Evolutionary conservation across 2,329 filamentous ascomycete species (phyloP), one percentile per base, ranked within the genome.

Genomic region (Huntiella savannae): DNA sequence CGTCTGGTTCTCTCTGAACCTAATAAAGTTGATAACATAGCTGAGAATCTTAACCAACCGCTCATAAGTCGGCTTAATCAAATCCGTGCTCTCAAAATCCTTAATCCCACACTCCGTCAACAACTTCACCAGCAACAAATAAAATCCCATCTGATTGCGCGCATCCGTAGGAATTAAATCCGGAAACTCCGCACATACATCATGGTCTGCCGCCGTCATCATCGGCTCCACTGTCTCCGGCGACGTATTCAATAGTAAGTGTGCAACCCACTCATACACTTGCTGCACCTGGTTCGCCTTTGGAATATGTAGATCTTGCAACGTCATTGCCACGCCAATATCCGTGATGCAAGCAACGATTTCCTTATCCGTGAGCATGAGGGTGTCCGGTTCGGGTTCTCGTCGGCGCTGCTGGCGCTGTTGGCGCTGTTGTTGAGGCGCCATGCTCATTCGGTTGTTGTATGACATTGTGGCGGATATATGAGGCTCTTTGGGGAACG

Each of bases 11-110:
- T 95, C 87, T 55, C 91, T 82, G 64, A 96, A 98, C 45, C 91
- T 79, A 54, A 96, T 87, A 62, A 98, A 98, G 64, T 98, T 98
- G 68, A 98, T 98, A 52, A 96, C 75, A 62, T 95, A 95, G 53
- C 84, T 93, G 60, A 98, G 91, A 57, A 96, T 92, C 65, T 91
- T 93, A 57, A 88, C 81, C 11, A 96, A 72, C 39, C 91, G 82
- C 49, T 84, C 81, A 58, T 92, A 83, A 1, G 85, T 93, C 12
- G 91, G 91, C 59, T 81, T 82, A 59, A 92, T 88, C 4, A 98
- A 68, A 60, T 98, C 91, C 50, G 79, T 78, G 63, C 96, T 94
- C 33, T 82, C 85, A 56, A 98, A 94, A 62, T 98, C 91, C 51
- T 79, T 79, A 54, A 98, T 83, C 40, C 86, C 86, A 59, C 91